Evolutionary conservation across 768 basidiomycete species (phyloP), one percentile per base, ranked within the genome.

Genomic region (Phaffia tasmanica): DNA sequence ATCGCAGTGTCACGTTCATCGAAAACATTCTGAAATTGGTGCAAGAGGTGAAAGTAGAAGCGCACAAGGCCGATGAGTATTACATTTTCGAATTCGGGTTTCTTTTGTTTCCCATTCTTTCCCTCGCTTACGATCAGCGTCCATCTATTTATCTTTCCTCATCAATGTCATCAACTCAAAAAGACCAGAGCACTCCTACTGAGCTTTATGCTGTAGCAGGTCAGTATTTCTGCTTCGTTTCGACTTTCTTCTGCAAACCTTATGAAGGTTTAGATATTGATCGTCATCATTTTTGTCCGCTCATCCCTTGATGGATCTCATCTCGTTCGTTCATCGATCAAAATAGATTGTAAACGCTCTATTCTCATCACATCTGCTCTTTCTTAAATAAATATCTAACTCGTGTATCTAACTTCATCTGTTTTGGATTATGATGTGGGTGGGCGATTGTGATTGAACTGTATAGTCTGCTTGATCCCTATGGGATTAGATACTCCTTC

Each of bases 401-500:
- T 23, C 9, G 15, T 54, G 53, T 54, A 16, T 23, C 53, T 23
- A 16, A 23, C 4, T 23, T 15, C 4, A 18, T 18, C 23, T 61
- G 23, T 14, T 18, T 16, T 18, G 4, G 27, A 4, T 32, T 9
- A 6, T 57, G 6, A 9, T 11, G 3, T 57, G 56, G 4, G 27
- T 25, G 56, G 9, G 23, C 25, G 27, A 32, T 32, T 27, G 18
- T 29, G 1, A n/a, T 63, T 9, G 35, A 6, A 5, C 21, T 25
- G 21, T 6, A 6, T 48, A 63, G 62, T 93, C 73, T 92, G 89
- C 72, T 82, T 92, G 49, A 85, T 91, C 64, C 90, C 89, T 16
- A 86, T 92, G 63, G 89, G 89, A 64, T 88, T 86, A 1, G 82
- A 76, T 19, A 82, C 84, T 35, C 78, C 87, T 27, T 89, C 87